Evolutionary conservation across 2,329 filamentous ascomycete genomes (phyloP), one percentile per base, ranked within the genome.

Genomic region (Ustulina deusta): DNA sequence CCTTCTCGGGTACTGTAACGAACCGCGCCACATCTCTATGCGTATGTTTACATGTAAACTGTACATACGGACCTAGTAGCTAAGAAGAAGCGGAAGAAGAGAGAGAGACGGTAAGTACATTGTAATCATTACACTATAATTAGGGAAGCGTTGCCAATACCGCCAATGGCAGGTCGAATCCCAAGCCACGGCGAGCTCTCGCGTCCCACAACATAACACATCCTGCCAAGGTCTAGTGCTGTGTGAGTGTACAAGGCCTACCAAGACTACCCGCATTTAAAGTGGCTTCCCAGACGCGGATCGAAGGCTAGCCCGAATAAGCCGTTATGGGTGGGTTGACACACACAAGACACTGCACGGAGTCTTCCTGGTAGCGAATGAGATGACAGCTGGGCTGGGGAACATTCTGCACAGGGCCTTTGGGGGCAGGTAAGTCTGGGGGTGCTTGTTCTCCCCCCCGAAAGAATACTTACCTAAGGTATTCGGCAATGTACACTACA

Each of bases 341-440:
- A 70, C 69, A 70, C 56, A 71, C 67, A 66, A 71, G 69, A 68
- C 69, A 71, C 63, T 64, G 60, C 69, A 61, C 60, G 42, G 61
- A 66, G 64, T 62, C 59, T 48, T 59, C 42, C 63, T 44, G 65
- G 61, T 60, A 68, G 68, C 69, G 62, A 71, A 70, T 71, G 7
- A 63, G 62, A 60, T 17, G 60, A 29, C 34, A 27, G 62, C 61
- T 68, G 57, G 51, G 29, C 60, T 58, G 61, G 63, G 38, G 64
- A 56, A 25, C 44, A 29, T 59, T 61, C 64, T 66, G 67, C 59
- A 63, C 52, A 59, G 51, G 32, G 63, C 49, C 65, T 49, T 46
- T 54, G 55, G 49, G 58, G 46, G 17, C 25, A 34, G 29, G 42
- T 49, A 29, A 66, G 27, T 59, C 55, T 36, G 40, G 29, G n/a